These are phyloP conservation scores for Chrysanthemum makinoi DNA, from an alignment of 129 eudicot species.

Conservation along the genomic window DNA sequence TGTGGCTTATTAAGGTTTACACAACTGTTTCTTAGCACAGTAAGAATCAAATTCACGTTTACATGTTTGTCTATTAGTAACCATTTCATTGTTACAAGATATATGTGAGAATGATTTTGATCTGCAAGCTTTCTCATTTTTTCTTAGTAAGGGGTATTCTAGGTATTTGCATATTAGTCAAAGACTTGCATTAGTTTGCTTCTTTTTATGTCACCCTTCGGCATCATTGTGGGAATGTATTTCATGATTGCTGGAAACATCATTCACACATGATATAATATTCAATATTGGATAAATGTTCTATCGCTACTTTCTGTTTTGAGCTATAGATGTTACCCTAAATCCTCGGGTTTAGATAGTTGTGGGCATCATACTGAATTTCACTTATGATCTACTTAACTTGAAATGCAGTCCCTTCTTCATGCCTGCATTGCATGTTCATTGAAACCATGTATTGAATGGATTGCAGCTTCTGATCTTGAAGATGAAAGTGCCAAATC, in stretches of 20 bases:
- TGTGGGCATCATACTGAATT: slow-evolving; percentile 14
- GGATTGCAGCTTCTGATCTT: slow-evolving; percentile 99
- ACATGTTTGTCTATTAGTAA: background rate
- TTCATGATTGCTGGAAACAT: background rate
- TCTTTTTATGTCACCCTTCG: too few species aligned
- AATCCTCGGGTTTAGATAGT: slow-evolving; percentile 4
- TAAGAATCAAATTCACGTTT: slow-evolving; percentile 1
- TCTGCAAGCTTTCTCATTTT: background rate
- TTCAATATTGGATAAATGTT: slow-evolving; percentile 3
- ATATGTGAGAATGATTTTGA: background rate
- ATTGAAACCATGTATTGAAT: slow-evolving; percentile 75
- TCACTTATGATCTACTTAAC: slow-evolving; percentile 17
- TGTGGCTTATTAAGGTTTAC: too few species aligned
- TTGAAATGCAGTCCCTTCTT: slow-evolving; percentile 68
- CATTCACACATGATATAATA: background rate
- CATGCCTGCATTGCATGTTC: slow-evolving; percentile 96
- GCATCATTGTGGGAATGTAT: background rate
- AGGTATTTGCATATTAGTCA: background rate
- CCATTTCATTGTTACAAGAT: background rate
- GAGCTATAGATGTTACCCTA: background rate
- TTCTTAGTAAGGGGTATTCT: background rate
- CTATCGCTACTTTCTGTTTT: background rate
- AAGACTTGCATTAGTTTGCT: background rate
- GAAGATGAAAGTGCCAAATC: slow-evolving; percentile 87
- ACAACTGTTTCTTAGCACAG: background rate